phyloP scores from a whole-genome alignment of 768 basidiomycete genomes.

The Lentinula aciculospora region DNA sequence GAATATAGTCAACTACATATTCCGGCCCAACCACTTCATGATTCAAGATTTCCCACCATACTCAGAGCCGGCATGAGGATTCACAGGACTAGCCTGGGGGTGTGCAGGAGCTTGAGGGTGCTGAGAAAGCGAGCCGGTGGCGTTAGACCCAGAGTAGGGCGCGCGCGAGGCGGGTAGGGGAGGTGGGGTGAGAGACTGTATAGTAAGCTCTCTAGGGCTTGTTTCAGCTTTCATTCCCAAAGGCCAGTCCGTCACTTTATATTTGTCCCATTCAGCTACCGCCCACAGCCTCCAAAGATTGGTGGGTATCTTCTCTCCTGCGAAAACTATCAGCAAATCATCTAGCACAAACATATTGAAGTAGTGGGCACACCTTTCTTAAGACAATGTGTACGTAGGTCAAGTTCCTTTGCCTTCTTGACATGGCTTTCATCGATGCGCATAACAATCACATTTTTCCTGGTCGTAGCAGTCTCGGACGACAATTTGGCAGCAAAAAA shows the following conservation, averaged over 20 bases:
- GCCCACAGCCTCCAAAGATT: neutral
- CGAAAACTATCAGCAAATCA: neutral
- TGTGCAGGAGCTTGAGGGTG: too few relatives aligned
- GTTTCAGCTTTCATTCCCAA: neutral
- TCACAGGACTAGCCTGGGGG: too few relatives aligned
- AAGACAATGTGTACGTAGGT: neutral
- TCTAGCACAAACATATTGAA: too few relatives aligned
- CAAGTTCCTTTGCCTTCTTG: neutral
- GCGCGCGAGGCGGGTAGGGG: too few relatives aligned
- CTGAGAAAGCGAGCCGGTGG: too few relatives aligned
- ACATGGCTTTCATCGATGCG: neutral
- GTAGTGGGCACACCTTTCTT: neutral
- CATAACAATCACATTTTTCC: neutral
- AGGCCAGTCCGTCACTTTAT: neutral
- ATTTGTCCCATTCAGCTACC: neutral
- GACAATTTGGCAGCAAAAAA: neutral
- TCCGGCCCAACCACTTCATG: too few relatives aligned
- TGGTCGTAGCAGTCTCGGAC: neutral
- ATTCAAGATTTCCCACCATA: too few relatives aligned
- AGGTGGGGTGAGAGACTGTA: neutral
- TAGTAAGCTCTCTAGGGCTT: neutral
- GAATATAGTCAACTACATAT: too few relatives aligned
- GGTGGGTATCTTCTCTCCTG: neutral
- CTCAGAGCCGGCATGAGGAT: too few relatives aligned
- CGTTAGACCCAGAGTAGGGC: too few relatives aligned